phyloP scores from a whole-genome alignment of 2,329 filamentous ascomycete species.

The Sphaerulina musiva region DNA sequence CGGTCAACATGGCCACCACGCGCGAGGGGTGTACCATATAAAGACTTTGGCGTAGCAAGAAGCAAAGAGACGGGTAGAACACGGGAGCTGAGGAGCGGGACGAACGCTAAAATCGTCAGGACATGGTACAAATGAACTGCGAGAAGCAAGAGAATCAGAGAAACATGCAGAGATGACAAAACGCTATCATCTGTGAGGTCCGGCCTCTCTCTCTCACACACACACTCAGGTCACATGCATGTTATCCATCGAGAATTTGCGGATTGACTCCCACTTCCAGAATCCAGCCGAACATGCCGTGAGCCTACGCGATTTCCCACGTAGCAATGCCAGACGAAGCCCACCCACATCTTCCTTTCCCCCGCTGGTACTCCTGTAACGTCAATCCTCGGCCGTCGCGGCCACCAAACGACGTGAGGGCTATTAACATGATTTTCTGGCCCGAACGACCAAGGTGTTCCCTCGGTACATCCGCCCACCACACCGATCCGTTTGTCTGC shows the following conservation, averaged over 20 bases:
- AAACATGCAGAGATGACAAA: too few species aligned
- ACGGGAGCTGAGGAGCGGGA: too few species aligned
- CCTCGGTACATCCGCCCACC: conserved; percentile 68
- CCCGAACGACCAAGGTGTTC: conserved; percentile 61
- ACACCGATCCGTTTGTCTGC: conserved; percentile 67
- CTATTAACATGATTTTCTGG: conserved; percentile 58
- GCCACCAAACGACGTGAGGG: conserved; percentile 50
- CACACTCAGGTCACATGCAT: neutral
- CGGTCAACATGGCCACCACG: too few species aligned
- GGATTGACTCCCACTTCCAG: neutral
- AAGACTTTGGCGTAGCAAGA: too few species aligned
- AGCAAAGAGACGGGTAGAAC: too few species aligned
- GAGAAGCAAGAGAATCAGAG: too few species aligned
- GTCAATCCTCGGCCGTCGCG: conserved; percentile 50
- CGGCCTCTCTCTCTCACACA: too few species aligned
- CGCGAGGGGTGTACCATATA: too few species aligned
- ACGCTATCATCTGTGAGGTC: too few species aligned
- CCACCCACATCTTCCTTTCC: conserved; percentile 43
- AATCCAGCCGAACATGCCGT: neutral
- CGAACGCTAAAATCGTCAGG: too few species aligned
- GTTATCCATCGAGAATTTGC: neutral
- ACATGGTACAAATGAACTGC: too few species aligned
- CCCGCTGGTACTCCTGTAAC: conserved; percentile 42
- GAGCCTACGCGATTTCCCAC: conserved; percentile 46
- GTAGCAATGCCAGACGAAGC: conserved; percentile 46